Base-by-base conservation (phyloP, 768 basidiomycete genomes). In the Amanita jacksonii region DNA sequence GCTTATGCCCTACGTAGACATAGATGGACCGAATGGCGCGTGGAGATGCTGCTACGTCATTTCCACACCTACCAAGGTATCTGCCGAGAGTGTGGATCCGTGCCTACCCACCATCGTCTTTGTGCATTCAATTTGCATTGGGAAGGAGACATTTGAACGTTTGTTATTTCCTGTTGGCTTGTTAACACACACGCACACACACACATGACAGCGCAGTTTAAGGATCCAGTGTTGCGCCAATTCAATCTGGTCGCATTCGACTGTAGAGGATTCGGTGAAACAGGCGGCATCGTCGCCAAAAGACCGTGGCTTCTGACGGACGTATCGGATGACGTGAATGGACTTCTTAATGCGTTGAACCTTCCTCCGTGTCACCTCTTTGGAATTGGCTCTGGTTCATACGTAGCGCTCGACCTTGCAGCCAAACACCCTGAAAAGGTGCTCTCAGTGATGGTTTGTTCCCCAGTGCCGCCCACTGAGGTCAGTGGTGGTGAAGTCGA, bases 171-270 rank as follows among this genome's bases (percentile, higher is more conserved):
- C 15, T 22, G 12, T 40, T 33, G 8, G 5, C 6, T 2, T 20
- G 25, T 38, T 38, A 13, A 38, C 19, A 38, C 25, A 10, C 19
- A 12, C 10, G 19, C 19, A 9, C 28, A n/a, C n/a, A n/a, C n/a
- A n/a, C n/a, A n/a, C n/a, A n/a, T n/a, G n/a, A n/a, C n/a, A 66
- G 66, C 51, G 31, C 66, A 68, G 47, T 68, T 68, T 36, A 43
- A 59, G 3, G 64, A 67, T 48, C 55, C 57, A 20, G 47, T 47
- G 5, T 53, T 67, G 8, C 56, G 67, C 22, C 58, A 58, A 28
- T 67, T 66, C 53, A 69, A 67, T 49, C 60, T 66, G 7, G 51
- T 69, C 13, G 55, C 56, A 16, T 41, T 67, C 16, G 64, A 69
- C 35, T 50, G 60, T 38, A 63, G 64, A n/a, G 54, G 52, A 1